Percentiles rank a stretch among this genome's conserved stretches.
Evolutionary conservation across 2,329 filamentous ascomycete genomes (phyloP).

Genomic region (Ophiostoma tasmaniense): DNA sequence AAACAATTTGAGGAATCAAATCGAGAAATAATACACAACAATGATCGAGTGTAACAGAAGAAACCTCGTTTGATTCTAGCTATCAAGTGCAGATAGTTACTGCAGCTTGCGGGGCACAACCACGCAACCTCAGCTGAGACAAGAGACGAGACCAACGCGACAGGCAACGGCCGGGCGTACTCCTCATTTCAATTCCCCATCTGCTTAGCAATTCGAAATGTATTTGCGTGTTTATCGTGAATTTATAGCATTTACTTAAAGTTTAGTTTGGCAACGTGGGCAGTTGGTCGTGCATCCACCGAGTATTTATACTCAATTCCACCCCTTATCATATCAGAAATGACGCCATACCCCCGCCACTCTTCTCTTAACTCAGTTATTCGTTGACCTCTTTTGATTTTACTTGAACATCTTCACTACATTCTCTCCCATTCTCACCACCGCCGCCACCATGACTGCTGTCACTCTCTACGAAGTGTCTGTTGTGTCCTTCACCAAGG

Average conservation of each 20-base stretch:
- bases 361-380: neutral
- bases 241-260: neutral
- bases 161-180: neutral
- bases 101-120: neutral
- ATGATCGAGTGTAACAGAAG: neutral
- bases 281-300: neutral
- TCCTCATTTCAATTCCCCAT: neutral
- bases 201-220: neutral
- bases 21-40: no score
- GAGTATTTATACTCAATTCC: neutral
- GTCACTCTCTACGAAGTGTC: constrained; percentile 27
- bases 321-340: constrained; percentile 2
- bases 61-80: neutral
- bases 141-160: neutral
- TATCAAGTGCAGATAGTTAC: neutral
- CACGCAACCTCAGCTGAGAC: neutral
- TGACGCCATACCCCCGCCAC: constrained; percentile 11
- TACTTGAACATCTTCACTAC: neutral
- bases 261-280: neutral
- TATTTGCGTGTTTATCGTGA: neutral
- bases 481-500: constrained; percentile 23
- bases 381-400: neutral
- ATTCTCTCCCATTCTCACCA: neutral
- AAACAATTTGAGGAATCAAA: no score
- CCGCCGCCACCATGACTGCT: constrained; percentile 23